Conservation (phyloP, 2,329 filamentous ascomycete species). For the Furcasterigmium sp. region DNA sequence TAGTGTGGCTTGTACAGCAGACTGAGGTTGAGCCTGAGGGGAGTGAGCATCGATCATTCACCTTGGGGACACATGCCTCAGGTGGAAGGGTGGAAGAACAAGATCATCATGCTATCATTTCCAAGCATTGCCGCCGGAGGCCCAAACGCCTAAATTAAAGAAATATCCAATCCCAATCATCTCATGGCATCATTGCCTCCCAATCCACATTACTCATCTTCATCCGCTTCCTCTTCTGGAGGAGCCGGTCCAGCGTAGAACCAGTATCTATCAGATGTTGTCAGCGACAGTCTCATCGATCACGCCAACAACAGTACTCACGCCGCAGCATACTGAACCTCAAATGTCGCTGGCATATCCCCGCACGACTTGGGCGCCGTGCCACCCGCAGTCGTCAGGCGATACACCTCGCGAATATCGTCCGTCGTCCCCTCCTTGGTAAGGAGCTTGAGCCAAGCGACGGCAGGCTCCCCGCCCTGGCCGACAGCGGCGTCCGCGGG, state of each 20-base stretch:
- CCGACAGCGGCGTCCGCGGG: conserved; percentile 58
- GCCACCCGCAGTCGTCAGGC: conserved; percentile 79
- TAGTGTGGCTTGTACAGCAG: too few relatives aligned
- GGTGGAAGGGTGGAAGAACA: too few relatives aligned
- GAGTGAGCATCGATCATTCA: too few relatives aligned
- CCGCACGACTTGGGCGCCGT: conserved; percentile 67
- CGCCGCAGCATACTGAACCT: conserved; percentile 77
- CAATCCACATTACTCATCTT: background rate
- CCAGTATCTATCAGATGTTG: conserved; percentile 27
- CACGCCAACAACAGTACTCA: conserved; percentile 48
- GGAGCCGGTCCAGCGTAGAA: conserved; percentile 20
- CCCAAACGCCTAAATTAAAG: too few relatives aligned
- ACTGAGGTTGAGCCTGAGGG: too few relatives aligned
- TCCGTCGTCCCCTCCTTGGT: conserved; percentile 50
- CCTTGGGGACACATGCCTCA: too few relatives aligned
- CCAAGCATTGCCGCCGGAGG: too few relatives aligned
- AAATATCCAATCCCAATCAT: too few relatives aligned
- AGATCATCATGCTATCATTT: too few relatives aligned
- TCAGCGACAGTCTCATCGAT: conserved; percentile 8
- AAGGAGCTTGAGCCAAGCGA: conserved; percentile 74
- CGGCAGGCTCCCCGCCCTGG: conserved; percentile 59
- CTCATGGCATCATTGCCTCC: too few relatives aligned
- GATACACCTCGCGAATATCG: conserved; percentile 70
- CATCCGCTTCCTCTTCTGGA: background rate
- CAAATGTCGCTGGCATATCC: conserved; percentile 57